These are phyloP conservation scores for Asterophora lycoperdoides DNA, from an alignment of 768 basidiomycete species.

Conservation along the genomic window DNA sequence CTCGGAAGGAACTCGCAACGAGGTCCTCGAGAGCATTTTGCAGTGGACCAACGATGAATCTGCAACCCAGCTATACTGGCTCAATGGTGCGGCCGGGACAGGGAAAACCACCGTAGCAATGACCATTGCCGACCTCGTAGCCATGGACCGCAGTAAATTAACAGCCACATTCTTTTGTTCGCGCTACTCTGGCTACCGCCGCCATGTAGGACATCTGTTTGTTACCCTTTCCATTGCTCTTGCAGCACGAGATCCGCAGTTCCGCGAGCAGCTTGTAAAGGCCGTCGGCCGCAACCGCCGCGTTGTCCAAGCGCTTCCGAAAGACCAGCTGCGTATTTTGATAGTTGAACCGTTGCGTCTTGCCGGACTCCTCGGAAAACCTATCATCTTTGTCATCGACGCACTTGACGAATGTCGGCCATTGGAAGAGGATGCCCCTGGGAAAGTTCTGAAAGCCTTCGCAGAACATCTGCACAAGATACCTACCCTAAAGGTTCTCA, in stretches of 20 bases:
- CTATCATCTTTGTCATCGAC: constrained; percentile 19
- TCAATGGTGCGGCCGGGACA: constrained; percentile 20
- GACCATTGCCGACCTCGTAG: constrained; percentile 14
- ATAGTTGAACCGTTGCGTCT: constrained; percentile 12
- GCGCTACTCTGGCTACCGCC: constrained; percentile 11
- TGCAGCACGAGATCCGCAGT: constrained; percentile 7
- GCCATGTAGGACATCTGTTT: constrained; percentile 13
- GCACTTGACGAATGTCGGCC: constrained; percentile 20
- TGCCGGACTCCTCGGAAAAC: constrained; percentile 4
- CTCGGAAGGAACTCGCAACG: constrained; percentile 13
- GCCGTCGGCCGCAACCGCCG: constrained; percentile 5
- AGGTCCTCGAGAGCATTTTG: constrained; percentile 12
- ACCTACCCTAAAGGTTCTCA: constrained; percentile 15
- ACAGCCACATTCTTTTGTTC: constrained; percentile 22
- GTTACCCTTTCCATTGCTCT: constrained; percentile 13
- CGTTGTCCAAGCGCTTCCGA: background rate
- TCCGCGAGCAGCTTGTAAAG: constrained; percentile 9
- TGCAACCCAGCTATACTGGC: constrained; percentile 15
- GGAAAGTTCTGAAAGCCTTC: constrained; percentile 11
- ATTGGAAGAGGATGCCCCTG: constrained; percentile 7
- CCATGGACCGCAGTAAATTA: constrained; percentile 13
- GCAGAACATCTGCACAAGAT: constrained; percentile 10
- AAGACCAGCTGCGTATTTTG: constrained; percentile 13
- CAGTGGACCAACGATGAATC: constrained; percentile 11
- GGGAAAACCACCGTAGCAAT: constrained; percentile 20